These are phyloP conservation scores for Polymyxa betae DNA, from an alignment of 208 protist species.

Conservation along the genomic window DNA sequence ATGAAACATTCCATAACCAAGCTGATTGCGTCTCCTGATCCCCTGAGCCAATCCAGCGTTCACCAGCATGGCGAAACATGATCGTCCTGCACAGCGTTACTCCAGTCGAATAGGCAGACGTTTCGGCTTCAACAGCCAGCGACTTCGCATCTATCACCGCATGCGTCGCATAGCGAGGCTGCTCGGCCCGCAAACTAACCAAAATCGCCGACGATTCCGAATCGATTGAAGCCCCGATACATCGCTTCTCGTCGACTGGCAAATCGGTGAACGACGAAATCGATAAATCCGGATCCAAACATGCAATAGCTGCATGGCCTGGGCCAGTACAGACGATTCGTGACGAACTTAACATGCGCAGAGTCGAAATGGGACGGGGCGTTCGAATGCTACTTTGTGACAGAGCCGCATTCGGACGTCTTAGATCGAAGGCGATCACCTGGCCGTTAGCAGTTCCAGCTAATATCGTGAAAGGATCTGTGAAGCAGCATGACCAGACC, in stretches of 20 bases:
- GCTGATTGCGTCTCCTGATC: background rate
- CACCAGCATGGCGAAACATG: background rate
- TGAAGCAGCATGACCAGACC: background rate
- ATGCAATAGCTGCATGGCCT: background rate
- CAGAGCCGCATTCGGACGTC: background rate
- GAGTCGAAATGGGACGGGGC: background rate
- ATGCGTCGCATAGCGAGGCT: background rate
- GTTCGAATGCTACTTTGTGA: background rate
- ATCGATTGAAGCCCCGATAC: background rate
- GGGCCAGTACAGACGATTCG: background rate
- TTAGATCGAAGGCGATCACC: background rate
- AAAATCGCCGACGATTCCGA: background rate
- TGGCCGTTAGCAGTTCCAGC: background rate
- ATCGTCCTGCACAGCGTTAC: background rate
- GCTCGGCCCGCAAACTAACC: background rate
- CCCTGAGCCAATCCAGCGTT: background rate
- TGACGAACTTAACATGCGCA: background rate
- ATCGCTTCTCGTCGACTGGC: background rate
- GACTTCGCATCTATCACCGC: background rate
- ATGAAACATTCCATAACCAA: background rate
- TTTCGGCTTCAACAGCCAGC: background rate
- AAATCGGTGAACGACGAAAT: background rate
- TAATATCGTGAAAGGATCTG: background rate
- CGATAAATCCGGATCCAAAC: background rate
- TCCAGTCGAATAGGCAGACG: background rate